Conservation (phyloP, 169 alveolate genomes). For the Cyclospora cayetanensis region DNA sequence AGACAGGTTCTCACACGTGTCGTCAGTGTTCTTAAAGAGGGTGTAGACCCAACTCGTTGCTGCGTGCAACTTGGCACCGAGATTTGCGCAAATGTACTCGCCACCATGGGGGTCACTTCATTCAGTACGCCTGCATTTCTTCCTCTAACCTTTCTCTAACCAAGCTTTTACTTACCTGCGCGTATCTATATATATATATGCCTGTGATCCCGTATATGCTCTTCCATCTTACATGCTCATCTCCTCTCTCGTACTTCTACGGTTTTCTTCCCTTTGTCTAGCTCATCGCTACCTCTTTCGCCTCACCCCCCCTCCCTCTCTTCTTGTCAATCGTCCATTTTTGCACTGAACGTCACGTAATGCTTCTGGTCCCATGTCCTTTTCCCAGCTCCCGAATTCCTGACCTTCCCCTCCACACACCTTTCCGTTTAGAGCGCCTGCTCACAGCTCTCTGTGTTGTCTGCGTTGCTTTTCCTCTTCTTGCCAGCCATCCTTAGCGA, state of each 20-base stretch:
- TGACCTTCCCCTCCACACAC: too few species aligned
- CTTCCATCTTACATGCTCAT: too few species aligned
- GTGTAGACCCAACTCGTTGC: not conserved
- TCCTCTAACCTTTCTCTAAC: not conserved
- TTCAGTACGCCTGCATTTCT: not conserved
- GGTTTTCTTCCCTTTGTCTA: too few species aligned
- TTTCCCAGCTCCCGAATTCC: too few species aligned
- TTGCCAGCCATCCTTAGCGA: conserved; percentile 32
- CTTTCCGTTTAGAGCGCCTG: too few species aligned
- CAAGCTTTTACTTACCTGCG: not conserved
- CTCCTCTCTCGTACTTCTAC: too few species aligned
- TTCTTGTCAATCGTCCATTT: too few species aligned
- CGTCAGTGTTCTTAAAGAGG: not conserved
- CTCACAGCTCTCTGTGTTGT: too few species aligned
- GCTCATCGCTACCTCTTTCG: too few species aligned
- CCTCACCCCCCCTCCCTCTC: too few species aligned
- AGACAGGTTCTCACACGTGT: conserved; percentile 13
- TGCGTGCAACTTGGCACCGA: conserved; percentile 36
- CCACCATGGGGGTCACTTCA: not conserved
- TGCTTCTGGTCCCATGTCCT: too few species aligned
- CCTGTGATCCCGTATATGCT: not conserved
- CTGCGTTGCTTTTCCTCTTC: not conserved
- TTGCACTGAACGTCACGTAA: too few species aligned
- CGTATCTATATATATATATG: not conserved
- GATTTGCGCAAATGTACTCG: conserved; percentile 20